A percentile compares a stretch with the other conserved stretches of the same genome.
Evolutionary conservation across 805 yeast genomes (phyloP).

Genomic region (Saccharomycopsis sp.): DNA sequence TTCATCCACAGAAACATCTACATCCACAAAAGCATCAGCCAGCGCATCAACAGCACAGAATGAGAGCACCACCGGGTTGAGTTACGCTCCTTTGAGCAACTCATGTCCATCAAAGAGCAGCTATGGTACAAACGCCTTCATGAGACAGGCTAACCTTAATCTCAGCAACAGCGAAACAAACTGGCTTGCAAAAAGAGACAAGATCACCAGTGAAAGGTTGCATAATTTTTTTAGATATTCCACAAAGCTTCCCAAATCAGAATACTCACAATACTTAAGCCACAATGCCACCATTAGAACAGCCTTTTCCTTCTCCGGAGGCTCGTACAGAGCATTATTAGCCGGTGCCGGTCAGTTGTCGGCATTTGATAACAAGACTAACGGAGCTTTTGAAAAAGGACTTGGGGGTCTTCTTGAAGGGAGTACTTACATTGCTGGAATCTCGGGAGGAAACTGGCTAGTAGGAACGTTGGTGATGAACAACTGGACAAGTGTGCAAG

Average conservation of each 20-base stretch:
- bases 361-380: conserved; percentile 71
- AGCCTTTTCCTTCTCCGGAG: conserved; percentile 71
- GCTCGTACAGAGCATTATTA: conserved; percentile 87
- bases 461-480: conserved; percentile 62
- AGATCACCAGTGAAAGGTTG: conserved; percentile 39
- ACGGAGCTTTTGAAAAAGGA: conserved; percentile 44
- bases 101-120: not conserved
- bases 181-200: conserved; percentile 47
- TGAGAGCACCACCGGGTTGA: not conserved
- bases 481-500: conserved; percentile 68
- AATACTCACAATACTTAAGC: conserved; percentile 32
- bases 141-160: conserved; percentile 41
- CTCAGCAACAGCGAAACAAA: conserved; percentile 41
- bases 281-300: conserved; percentile 37
- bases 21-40: not conserved
- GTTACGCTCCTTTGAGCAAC: not conserved
- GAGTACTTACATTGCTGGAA: conserved; percentile 64
- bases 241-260: conserved; percentile 26
- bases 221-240: conserved; percentile 38
- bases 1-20: not conserved
- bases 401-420: conserved; percentile 71
- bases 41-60: too few species aligned
- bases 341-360: conserved; percentile 78
- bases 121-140: conserved; percentile 24
- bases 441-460: conserved; percentile 84